Percentiles rank a stretch among this genome's conserved stretches.
Conservation (phyloP, 2,329 filamentous ascomycete species). For the Cordyceps militaris region DNA sequence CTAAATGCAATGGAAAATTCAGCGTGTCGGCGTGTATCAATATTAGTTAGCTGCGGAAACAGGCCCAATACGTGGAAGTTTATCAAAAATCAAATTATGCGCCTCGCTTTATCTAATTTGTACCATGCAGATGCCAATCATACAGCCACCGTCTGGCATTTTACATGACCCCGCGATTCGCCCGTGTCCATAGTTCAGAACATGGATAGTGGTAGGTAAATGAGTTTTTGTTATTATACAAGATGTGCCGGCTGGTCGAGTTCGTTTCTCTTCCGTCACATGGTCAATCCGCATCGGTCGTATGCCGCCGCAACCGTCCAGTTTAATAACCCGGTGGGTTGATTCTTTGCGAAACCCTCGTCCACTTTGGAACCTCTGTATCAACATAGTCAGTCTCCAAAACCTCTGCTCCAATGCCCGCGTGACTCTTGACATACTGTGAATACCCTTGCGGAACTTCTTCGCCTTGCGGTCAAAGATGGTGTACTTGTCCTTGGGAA, state of each 20-base stretch:
- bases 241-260: not conserved
- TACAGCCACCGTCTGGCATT: constrained; percentile 8
- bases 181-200: not conserved
- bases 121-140: constrained; percentile 6
- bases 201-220: constrained; percentile 4
- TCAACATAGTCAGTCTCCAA: constrained; percentile 10
- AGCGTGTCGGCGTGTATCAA: not conserved
- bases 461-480: constrained; percentile 96
- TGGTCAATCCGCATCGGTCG: constrained; percentile 1
- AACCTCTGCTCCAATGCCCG: not conserved
- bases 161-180: not conserved
- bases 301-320: not conserved
- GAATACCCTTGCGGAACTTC: constrained; percentile 92
- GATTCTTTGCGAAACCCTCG: constrained; percentile 83
- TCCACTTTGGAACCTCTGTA: constrained; percentile 83
- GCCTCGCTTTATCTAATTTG: constrained; percentile 12
- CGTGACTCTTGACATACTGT: constrained; percentile 60
- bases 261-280: not conserved
- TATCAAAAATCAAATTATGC: constrained; percentile 6
- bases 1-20: not conserved
- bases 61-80: not conserved
- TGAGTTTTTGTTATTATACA: constrained; percentile 11
- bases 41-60: not conserved
- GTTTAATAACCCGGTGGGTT: constrained; percentile 88
- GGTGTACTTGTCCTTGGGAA: constrained; percentile 94